Evolutionary conservation across 306 rosid genomes (phyloP).

Genomic region (Quercus robur): DNA sequence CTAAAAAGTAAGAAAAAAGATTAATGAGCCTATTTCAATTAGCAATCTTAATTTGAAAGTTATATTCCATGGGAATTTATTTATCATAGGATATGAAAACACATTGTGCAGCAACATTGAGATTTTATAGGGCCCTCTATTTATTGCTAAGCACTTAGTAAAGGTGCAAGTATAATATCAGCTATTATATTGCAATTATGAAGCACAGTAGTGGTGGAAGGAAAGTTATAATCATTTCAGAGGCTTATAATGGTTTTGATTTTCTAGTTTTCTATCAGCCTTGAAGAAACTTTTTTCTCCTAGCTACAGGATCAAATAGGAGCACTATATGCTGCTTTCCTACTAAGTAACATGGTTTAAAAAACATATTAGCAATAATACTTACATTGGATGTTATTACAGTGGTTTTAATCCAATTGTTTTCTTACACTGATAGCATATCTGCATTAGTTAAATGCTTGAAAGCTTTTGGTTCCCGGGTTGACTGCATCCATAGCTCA

Average conservation of each 20-base stretch:
- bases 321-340: background rate
- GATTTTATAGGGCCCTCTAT: background rate
- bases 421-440: slow-evolving; percentile 10
- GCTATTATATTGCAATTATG: background rate
- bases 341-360: background rate
- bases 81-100: background rate
- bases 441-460: background rate
- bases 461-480: slow-evolving; percentile 12
- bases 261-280: background rate
- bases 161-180: background rate
- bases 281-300: background rate
- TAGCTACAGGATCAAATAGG: background rate
- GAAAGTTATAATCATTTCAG: no score
- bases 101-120: no score
- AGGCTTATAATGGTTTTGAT: background rate
- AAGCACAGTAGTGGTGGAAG: no score
- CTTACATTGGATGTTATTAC: background rate
- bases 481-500: slow-evolving; percentile 14
- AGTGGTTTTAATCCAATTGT: background rate
- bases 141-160: background rate
- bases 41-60: background rate
- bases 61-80: background rate
- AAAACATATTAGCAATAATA: background rate
- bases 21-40: background rate
- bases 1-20: background rate